Evolutionary conservation across 352 stramenopile genomes (phyloP), one percentile per base, ranked within the genome.

Genomic region (Phytophthora colocasiae): DNA sequence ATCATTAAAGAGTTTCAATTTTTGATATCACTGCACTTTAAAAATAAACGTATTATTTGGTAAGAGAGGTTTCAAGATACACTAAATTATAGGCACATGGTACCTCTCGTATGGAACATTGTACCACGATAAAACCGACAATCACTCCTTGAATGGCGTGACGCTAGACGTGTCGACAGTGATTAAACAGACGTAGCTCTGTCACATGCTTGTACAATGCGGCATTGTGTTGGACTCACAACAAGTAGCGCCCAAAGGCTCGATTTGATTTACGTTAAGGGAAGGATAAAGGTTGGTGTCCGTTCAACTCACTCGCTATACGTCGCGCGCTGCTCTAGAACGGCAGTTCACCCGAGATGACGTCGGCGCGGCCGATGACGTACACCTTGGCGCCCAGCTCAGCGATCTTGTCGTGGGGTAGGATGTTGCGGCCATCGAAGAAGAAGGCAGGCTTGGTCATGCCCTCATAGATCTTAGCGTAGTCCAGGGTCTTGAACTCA

Each of bases 361-460:
- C 81, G 17, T 93, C 72, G 27, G 85, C 85, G 11, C 78, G 78
- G 27, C 98, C 97, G 80, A 99, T 98, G 29, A 96, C 96, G 81
- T 99, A 97, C 17, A 99, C 97, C 77, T 99, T 96, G 77, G 99
- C 99, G 48, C 98, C 98, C 64, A 99, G 96, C 12, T 96, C 74
- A 39, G 93, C 83, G 57, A 99, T 89, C 59, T 85, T 85, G 11
- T 92, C 81, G 78, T 98, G 95, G 47, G 98, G 93, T 38, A 99
- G 77, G 58, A 99, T 91, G 74, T 99, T 99, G 49, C 98, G 92
- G 31, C 98, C 98, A 82, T 99, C 98, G 70, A 99, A 99, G 54
- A 99, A 80, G 84, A 99, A 99, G 22, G 98, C 98, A 9, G 98
- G 98, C 83, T 99, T 99, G 49, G 88, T 78, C 98, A 99, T 99